Evolutionary conservation across 176 grass and related monocot genomes (phyloP).

Genomic region (Typha latifolia): DNA sequence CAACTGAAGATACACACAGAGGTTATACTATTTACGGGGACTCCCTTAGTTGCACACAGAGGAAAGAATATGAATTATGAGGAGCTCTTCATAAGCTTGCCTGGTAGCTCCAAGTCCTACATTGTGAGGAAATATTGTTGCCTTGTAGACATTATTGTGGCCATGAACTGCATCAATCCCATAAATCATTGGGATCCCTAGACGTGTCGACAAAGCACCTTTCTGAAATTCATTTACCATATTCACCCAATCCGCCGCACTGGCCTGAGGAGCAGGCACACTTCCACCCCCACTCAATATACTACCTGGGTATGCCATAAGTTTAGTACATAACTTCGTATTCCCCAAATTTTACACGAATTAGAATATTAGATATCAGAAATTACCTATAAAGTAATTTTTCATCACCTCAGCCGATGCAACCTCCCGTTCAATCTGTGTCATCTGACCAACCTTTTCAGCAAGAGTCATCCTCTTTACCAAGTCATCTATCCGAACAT

Average conservation of each 20-base stretch:
- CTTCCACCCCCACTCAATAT: slow-evolving; percentile 96
- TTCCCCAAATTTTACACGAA: not conserved
- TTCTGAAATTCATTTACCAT: slow-evolving; percentile 98
- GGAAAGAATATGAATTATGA: not conserved
- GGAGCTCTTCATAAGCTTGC: slow-evolving; percentile 24
- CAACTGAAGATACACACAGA: not conserved
- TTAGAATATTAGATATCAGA: not conserved
- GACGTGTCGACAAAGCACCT: slow-evolving; percentile 70
- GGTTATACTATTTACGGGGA: not conserved
- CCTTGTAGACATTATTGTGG: slow-evolving; percentile 90
- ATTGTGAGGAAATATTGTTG: slow-evolving; percentile 97
- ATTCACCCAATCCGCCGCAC: slow-evolving; percentile 66
- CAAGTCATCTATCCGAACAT: slow-evolving; percentile 73
- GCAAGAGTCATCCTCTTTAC: slow-evolving; percentile 83
- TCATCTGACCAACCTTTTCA: slow-evolving; percentile 96
- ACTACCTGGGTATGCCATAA: slow-evolving; percentile 39
- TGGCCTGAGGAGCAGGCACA: slow-evolving; percentile 75
- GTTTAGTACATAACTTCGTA: not conserved
- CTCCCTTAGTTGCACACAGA: not conserved
- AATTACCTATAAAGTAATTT: slow-evolving; percentile 79
- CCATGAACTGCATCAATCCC: slow-evolving; percentile 99
- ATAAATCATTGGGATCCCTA: slow-evolving; percentile 94
- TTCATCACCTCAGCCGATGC: slow-evolving; percentile 81
- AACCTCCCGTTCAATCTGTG: slow-evolving; percentile 73
- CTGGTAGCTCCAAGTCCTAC: slow-evolving; percentile 96